phyloP scores from a whole-genome alignment of 495 filamentous ascomycete species.

The Aspergillus avenaceus region DNA sequence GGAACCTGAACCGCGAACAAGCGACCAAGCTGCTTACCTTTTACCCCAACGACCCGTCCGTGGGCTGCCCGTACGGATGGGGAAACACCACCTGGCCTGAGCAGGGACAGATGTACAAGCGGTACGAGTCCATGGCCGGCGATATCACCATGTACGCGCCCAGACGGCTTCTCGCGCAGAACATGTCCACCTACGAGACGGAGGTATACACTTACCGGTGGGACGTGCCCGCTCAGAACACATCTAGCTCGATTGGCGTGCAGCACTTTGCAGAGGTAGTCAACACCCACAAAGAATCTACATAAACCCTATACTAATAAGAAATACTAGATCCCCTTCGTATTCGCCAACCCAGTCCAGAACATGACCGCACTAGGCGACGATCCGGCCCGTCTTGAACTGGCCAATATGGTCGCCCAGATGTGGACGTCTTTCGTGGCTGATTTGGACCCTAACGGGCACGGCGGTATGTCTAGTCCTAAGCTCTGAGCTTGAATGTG shows the following conservation, averaged over 20 bases:
- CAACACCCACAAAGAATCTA: background rate
- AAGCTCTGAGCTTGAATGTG: background rate
- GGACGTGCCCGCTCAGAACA: slow-evolving; percentile 32
- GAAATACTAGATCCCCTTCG: slow-evolving; percentile 31
- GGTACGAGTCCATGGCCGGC: slow-evolving; percentile 48
- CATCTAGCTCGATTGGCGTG: slow-evolving; percentile 27
- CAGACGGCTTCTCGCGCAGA: slow-evolving; percentile 46
- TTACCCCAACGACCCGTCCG: slow-evolving; percentile 41
- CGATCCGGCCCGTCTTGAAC: slow-evolving; percentile 25
- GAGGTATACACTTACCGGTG: slow-evolving; percentile 57
- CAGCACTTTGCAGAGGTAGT: slow-evolving; percentile 35
- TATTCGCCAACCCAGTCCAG: slow-evolving; percentile 50
- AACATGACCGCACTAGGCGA: slow-evolving; percentile 26
- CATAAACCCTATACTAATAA: background rate
- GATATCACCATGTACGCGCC: slow-evolving; percentile 53
- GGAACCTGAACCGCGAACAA: slow-evolving; percentile 25
- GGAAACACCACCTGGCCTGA: slow-evolving; percentile 40
- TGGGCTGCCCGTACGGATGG: slow-evolving; percentile 47
- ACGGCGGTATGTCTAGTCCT: slow-evolving; percentile 19
- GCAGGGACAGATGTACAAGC: slow-evolving; percentile 48
- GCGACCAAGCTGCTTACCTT: slow-evolving; percentile 25
- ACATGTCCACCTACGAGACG: slow-evolving; percentile 38
- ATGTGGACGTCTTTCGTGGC: slow-evolving; percentile 54
- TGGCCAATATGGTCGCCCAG: slow-evolving; percentile 40
- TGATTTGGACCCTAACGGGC: slow-evolving; percentile 47